Base-by-base conservation (phyloP, 1,139 yeast species). In the Yamadazyma dendronema region DNA sequence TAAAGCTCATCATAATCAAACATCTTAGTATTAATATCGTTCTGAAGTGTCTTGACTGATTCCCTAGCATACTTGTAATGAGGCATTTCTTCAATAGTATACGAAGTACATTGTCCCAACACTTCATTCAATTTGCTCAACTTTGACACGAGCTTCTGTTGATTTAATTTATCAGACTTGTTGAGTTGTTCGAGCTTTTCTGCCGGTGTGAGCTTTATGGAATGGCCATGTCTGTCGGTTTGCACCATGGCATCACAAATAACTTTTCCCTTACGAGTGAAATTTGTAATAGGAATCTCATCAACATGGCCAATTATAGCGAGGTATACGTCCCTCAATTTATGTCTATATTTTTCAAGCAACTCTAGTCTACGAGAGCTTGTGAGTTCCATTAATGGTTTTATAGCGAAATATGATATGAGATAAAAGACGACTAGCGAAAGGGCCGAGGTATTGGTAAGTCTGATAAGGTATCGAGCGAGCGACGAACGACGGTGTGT, bases 201-300 rank as follows among this genome's bases (percentile, higher is more conserved):
- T 4, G 19, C 14, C 9, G 38, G 28, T 5, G 37, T 21, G 12
- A 35, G 27, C 8, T 11, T 4, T n/a, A n/a, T 11, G 21, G 27
- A 19, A 19, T 19, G 6, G 6, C 22, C 15, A 14, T 23, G 25
- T 8, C 42, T 48, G 7, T 51, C 56, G 1, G 76, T 70, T 47
- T 71, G 77, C 17, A 57, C 48, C 4, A 68, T 58, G 1, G 70
- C 65, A 44, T 71, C 77, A 3, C 71, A 62, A 35, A 58, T 62
- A 10, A 63, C 53, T 41, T 62, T 66, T 4, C 62, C 59, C 27
- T 55, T 54, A 25, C 52, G 41, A 17, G 38, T 34, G 31, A 66
- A 54, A 6, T 67, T 65, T 11, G 70, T 70, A 9, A 69, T 65
- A 3, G 77, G 77, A 8, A 70, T 67, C 39, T 64, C 49, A 34